Conservation (phyloP, 1,284 basidiomycete genomes). For the Sporisorium iseilematis-ciliati region DNA sequence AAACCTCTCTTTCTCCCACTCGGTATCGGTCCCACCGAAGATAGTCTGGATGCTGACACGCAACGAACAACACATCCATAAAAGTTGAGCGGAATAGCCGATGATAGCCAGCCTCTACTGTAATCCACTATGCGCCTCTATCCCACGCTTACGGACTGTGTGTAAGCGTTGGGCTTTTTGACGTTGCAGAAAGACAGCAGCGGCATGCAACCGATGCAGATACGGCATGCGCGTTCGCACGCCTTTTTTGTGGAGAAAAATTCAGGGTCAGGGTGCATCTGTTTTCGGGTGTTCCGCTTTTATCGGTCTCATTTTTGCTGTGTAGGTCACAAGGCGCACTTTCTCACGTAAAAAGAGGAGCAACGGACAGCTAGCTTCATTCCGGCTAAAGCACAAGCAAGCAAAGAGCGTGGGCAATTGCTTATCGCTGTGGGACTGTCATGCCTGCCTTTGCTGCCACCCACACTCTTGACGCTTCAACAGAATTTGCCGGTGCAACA, state of each 20-base stretch:
- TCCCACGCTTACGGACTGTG: neutral
- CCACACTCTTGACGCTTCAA: neutral
- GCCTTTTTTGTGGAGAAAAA: constrained; percentile 14
- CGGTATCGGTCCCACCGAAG: no score
- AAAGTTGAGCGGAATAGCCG: constrained; percentile 33
- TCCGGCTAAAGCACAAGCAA: neutral
- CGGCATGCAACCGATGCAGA: neutral
- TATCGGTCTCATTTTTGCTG: constrained; percentile 20
- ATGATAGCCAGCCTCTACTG: constrained; percentile 26
- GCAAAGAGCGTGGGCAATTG: no score
- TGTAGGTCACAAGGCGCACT: constrained; percentile 6
- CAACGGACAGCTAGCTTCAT: neutral
- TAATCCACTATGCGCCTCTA: neutral
- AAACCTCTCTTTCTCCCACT: no score
- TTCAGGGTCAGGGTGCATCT: neutral
- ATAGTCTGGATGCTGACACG: neutral
- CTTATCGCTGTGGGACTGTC: no score
- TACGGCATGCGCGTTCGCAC: neutral
- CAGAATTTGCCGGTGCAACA: neutral
- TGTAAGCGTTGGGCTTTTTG: neutral
- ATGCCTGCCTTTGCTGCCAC: no score
- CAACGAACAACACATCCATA: neutral
- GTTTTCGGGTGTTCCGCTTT: constrained; percentile 32
- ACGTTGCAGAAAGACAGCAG: constrained; percentile 1
- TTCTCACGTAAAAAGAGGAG: neutral